phyloP scores from a whole-genome alignment of 2,329 filamentous ascomycete genomes.

The Graphilbum fragrans region DNA sequence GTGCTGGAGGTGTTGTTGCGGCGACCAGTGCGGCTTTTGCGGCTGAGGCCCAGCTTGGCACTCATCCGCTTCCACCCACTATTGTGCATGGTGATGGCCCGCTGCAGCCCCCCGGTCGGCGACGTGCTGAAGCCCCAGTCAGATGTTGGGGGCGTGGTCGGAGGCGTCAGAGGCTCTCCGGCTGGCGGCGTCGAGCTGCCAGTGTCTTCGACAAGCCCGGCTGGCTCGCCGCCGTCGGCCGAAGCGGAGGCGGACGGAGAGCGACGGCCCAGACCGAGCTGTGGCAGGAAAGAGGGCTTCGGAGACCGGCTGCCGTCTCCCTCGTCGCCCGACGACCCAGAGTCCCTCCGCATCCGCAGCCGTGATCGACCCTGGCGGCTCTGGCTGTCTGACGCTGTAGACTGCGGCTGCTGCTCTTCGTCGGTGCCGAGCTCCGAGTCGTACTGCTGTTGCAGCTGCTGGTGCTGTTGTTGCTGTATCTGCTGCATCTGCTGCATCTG shows the following conservation, averaged over 20 bases:
- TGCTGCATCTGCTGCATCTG: background rate
- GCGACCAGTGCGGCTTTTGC: constrained; percentile 34
- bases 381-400: constrained; percentile 10
- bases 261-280: constrained; percentile 26
- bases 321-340: constrained; percentile 16
- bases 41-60: constrained; percentile 38
- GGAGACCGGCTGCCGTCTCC: constrained; percentile 31
- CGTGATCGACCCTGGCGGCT: constrained; percentile 24
- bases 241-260: constrained; percentile 29
- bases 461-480: background rate
- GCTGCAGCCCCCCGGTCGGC: constrained; percentile 40
- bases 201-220: constrained; percentile 52
- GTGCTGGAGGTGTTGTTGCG: constrained; percentile 28
- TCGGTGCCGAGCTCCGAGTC: background rate
- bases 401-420: background rate
- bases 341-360: constrained; percentile 24
- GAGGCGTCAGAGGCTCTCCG: constrained; percentile 59
- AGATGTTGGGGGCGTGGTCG: constrained; percentile 56
- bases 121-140: constrained; percentile 41
- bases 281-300: constrained; percentile 27
- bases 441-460: constrained; percentile 9
- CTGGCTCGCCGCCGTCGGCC: constrained; percentile 33
- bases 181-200: constrained; percentile 42
- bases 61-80: constrained; percentile 55
- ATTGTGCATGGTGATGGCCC: constrained; percentile 40